Base-by-base conservation (phyloP, 1,284 basidiomycete species). In the Papiliotrema terrestris region DNA sequence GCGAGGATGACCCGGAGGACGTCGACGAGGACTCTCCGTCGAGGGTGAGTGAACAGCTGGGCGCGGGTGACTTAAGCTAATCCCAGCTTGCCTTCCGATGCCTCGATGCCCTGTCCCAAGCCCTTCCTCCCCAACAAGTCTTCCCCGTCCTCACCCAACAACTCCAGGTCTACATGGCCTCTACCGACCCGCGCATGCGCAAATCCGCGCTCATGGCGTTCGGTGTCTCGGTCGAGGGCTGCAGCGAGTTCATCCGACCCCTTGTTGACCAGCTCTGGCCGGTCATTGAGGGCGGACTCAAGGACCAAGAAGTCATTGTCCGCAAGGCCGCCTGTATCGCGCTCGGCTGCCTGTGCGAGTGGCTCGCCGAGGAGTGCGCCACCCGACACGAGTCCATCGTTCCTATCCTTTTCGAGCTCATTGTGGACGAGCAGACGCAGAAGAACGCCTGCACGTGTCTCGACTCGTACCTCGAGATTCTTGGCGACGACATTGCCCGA, bases 191-290 rank as follows among this genome's bases (percentile, higher is more conserved):
- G 1, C 80, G 84, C 52, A 78, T 81, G 67, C 88, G 96, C 59
- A 94, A 96, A 63, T 91, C 91, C 48, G 96, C 94, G 8, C 88
- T 98, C 80, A 91, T 97, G 73, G 89, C 95, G 4, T 87, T 99
- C 56, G 96, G 95, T 66, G 91, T 98, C 48, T 85, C 87, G 47
- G 93, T 98, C 56, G 96, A 99, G 76, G 96, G 96, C 23, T 98
- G 95, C 81, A 93, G 90, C 77, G 93, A 98, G 80, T 98, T 83
- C 79, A 98, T 98, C 83, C 91, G 91, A 35, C 93, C 95, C 6
- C 84, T 94, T 68, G 91, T 98, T 83, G 79, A 79, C 65, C 83
- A 91, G 66, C 86, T 99, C 45, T 98, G 96, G 96, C 93, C 94
- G 1, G 83, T 96, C 59, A 87, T 99, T 65, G 91, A 97, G 75